Conservation (phyloP, 1,284 basidiomycete genomes). For the Mycena citricolor region DNA sequence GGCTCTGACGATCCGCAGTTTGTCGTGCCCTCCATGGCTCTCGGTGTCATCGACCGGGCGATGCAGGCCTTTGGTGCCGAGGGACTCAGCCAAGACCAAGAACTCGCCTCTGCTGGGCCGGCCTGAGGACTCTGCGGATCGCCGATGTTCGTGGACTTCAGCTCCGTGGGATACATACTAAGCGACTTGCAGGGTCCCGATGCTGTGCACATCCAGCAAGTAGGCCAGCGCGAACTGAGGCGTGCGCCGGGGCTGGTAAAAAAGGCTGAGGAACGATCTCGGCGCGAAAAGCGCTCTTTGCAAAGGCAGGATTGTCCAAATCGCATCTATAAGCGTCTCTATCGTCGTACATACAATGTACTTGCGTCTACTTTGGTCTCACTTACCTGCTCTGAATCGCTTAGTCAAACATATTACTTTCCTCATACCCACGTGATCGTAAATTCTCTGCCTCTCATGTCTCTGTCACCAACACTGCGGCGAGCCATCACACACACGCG, state of each 20-base stretch:
- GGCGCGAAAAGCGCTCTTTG: conserved; percentile 60
- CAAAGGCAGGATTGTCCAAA: conserved; percentile 57
- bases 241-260: conserved; percentile 58
- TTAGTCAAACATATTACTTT: no score
- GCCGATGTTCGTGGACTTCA: conserved; percentile 54
- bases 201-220: conserved; percentile 93
- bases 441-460: no score
- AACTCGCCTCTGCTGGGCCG: conserved; percentile 81
- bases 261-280: conserved; percentile 52
- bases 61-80: conserved; percentile 96
- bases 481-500: conserved; percentile 1
- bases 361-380: conserved; percentile 13
- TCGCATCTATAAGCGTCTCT: conserved; percentile 39
- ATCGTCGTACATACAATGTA: conserved; percentile 13
- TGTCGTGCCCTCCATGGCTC: conserved; percentile 87
- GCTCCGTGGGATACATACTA: conserved; percentile 10
- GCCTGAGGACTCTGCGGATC: conserved; percentile 83
- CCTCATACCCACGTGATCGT: no score
- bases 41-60: conserved; percentile 86
- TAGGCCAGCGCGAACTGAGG: conserved; percentile 83
- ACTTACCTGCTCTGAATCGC: no score
- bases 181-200: conserved; percentile 70
- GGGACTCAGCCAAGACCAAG: conserved; percentile 89
- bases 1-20: conserved; percentile 53
- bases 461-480: conserved; percentile 3